Base-by-base conservation (phyloP, 2,329 filamentous ascomycete species). In the Lachnellula willkommii region DNA sequence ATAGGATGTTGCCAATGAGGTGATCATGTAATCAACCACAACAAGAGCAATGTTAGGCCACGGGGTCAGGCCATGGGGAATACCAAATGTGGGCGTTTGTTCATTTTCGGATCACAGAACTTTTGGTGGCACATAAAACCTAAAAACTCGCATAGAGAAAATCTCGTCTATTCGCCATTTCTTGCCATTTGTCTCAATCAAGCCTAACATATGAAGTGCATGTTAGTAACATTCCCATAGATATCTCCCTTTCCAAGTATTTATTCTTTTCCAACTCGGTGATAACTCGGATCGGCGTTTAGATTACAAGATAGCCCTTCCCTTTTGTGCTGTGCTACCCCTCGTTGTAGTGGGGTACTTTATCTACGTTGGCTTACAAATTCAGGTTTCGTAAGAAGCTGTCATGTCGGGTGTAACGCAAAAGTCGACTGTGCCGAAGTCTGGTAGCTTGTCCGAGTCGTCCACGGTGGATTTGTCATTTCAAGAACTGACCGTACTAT, bases 1-100 rank as follows among this genome's bases (percentile, higher is more conserved):
- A n/a, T 63, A 91, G 87, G 90, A 95, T 72, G 90, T 95, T 57
- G 74, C 84, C 60, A 92, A 93, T 68, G 84, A 87, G 71, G 89
- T 96, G 69, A 96, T 96, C 72, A 96, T 96, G 92, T 96, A 82
- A 79, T 49, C 35, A 26, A 47, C 52, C 26, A 28, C 15, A 12
- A 9, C n/a, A 26, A 32, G 11, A 51, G 1, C 24, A 49, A 49
- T 60, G n/a, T 45, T 46, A 42, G 43, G 50, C 48, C 48, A 49
- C 35, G n/a, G 28, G 28, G 28, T 32, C 28, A 32, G 28, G 28
- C 28, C 28, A 32, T n/a, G 40, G 28, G 43, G 28, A 42, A 50
- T 17, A 48, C 50, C 26, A 47, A 49, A 32, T 5, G 26, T 43
- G 28, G 50, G 47, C 45, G 52, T 47, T 20, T 40, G 47, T 45